Conservation (phyloP, 352 stramenopile genomes). For the Globisporangium echinulatum region DNA sequence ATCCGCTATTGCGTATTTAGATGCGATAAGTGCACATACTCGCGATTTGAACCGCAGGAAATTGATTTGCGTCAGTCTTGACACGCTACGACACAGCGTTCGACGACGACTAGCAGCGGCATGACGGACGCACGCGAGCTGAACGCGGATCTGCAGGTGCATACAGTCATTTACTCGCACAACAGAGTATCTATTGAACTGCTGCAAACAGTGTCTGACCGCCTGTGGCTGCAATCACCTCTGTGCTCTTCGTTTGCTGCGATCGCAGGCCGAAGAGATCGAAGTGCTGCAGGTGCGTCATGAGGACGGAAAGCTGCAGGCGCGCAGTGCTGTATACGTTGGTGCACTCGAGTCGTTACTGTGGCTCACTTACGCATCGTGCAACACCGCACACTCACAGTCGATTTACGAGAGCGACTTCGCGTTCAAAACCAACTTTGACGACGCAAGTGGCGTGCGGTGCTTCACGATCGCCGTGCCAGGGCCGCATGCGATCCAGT, state of each 20-base stretch:
- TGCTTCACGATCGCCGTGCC: constrained; percentile 59
- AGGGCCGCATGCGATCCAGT: constrained; percentile 53
- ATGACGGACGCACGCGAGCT: constrained; percentile 11
- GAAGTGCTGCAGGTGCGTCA: constrained; percentile 60
- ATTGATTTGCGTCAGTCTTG: not conserved
- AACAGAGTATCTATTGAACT: not conserved
- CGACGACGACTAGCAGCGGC: constrained; percentile 2
- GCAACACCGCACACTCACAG: constrained; percentile 15
- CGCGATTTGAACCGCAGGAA: not conserved
- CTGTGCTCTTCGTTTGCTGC: not conserved
- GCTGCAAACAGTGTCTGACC: not conserved
- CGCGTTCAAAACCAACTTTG: constrained; percentile 40
- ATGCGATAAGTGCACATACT: not conserved
- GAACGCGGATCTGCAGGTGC: constrained; percentile 56
- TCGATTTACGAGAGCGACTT: constrained; percentile 76
- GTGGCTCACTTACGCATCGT: not conserved
- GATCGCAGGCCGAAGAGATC: constrained; percentile 58
- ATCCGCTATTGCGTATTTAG: too few relatives aligned
- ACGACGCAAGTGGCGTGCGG: constrained; percentile 28
- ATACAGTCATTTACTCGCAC: not conserved
- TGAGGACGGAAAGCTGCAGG: too few relatives aligned
- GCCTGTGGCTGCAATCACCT: not conserved
- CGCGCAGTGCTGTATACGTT: not conserved
- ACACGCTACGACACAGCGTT: constrained; percentile 12
- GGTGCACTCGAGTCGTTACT: not conserved